Evolutionary conservation across 2,329 filamentous ascomycete species (phyloP).

Genomic region (Fusarium vanettenii): DNA sequence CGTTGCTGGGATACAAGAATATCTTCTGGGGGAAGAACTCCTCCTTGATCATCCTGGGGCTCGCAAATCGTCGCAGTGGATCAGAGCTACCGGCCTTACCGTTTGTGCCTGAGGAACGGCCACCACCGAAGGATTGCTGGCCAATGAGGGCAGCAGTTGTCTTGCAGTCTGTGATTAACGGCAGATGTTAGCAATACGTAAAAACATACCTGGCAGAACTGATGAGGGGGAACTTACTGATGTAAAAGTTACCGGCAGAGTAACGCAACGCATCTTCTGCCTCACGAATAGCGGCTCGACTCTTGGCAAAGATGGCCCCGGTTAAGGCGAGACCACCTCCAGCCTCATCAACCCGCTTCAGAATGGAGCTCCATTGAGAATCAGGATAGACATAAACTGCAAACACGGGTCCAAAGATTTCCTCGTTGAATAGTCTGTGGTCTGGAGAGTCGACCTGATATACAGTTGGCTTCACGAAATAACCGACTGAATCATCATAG

Average conservation of each 20-base stretch:
- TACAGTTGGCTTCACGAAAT: not conserved
- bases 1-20: not conserved
- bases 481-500: not conserved
- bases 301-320: slow-evolving; percentile 75
- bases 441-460: not conserved
- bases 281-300: slow-evolving; percentile 68
- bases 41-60: slow-evolving; percentile 72
- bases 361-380: not conserved
- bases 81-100: slow-evolving; percentile 72
- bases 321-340: slow-evolving; percentile 58
- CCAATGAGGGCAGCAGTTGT: slow-evolving; percentile 46
- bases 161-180: not conserved
- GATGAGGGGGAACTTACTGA: slow-evolving; percentile 48
- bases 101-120: slow-evolving; percentile 71
- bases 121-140: slow-evolving; percentile 74
- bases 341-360: not conserved
- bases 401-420: not conserved
- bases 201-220: not conserved
- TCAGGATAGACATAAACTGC: not conserved
- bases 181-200: not conserved
- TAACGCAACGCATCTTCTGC: slow-evolving; percentile 75
- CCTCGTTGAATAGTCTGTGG: not conserved
- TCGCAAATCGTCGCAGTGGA: slow-evolving; percentile 68
- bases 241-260: slow-evolving; percentile 79
- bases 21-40: slow-evolving; percentile 60